These are phyloP conservation scores for Ceratocystis colombiana DNA, from an alignment of 2,329 filamentous ascomycete species.

Conservation along the genomic window DNA sequence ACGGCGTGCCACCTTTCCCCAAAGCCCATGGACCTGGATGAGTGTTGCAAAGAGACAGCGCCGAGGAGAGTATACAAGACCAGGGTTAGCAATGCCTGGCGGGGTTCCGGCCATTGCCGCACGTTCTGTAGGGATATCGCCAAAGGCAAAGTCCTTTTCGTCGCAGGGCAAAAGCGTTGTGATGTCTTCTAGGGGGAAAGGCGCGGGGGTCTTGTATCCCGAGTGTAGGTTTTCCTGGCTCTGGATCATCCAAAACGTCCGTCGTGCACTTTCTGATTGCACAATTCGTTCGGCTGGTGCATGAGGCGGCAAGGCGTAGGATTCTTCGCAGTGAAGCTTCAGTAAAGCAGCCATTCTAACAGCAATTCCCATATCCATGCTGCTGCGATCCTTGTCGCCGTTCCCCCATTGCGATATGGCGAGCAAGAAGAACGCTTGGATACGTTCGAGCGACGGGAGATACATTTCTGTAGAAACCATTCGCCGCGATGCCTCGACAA, in stretches of 20 bases:
- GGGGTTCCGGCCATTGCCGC: conserved; percentile 32
- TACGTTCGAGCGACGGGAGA: conserved; percentile 29
- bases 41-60: conserved; percentile 35
- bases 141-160: conserved; percentile 35
- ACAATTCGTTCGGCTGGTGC: conserved; percentile 31
- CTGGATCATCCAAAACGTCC: conserved; percentile 35
- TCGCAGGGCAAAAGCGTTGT: conserved; percentile 33
- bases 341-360: conserved; percentile 33
- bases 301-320: conserved; percentile 30
- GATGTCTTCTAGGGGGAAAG: conserved; percentile 33
- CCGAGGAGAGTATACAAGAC: conserved; percentile 27
- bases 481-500: conserved; percentile 28
- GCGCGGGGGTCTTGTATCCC: conserved; percentile 31
- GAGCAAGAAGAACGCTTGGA: conserved; percentile 32
- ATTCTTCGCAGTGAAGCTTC: conserved; percentile 34
- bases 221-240: conserved; percentile 35
- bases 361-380: conserved; percentile 35
- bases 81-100: conserved; percentile 30
- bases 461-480: conserved; percentile 31
- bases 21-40: conserved; percentile 34
- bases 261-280: conserved; percentile 31
- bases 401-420: conserved; percentile 33
- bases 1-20: conserved; percentile 33
- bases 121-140: conserved; percentile 29
- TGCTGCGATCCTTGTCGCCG: conserved; percentile 31